Base-by-base conservation (phyloP, 2,329 filamentous ascomycete genomes). In the Periconia macrospinosa region DNA sequence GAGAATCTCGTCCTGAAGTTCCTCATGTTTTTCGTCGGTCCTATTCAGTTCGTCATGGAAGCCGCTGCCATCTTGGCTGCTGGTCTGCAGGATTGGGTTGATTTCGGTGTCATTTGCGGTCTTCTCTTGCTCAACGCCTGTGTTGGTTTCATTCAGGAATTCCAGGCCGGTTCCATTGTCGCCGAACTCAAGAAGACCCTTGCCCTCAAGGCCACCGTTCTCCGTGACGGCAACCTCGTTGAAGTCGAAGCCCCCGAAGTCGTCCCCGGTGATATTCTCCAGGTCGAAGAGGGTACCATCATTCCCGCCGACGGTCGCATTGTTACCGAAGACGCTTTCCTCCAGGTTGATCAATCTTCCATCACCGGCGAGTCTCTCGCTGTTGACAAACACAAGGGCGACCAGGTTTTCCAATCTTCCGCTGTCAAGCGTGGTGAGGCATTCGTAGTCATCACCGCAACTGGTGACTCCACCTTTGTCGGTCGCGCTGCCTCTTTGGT, bases 31-130 rank as follows among this genome's bases (percentile, higher is more conserved):
- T 95, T 95, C 75, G 80, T 94, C 52, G 92, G 92, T 62, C 92
- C 92, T 20, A 93, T 96, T 62, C 91, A 95, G 74, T 93, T 93
- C 76, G 91, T 96, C 72, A 96, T 96, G 91, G 90, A 93, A 86
- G 62, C 85, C 76, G 89, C 90, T 57, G 89, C 89, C 63, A 81
- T 92, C 69, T 83, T 95, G 54, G 91, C 91, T 71, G 90, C 88
- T 57, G 90, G 89, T 85, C 85, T 96, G 41, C 77, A 89, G 76
- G 89, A 94, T 68, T 96, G 91, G 91, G 89, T 96, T 60, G 91
- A 96, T 79, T 93, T 96, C 69, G 91, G 90, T 81, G 91, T 96
- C 70, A 96, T 96, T 64, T 91, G 88, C 75, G 91, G 79, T 69
- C 82, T 95, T 47, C 83, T 96, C 10, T 74, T 95, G 61, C 88